A percentile compares a stretch with the other conserved stretches of the same genome.
These are phyloP conservation scores for Neurospora tetrasperma DNA, from an alignment of 495 filamentous ascomycete species.

Conservation along the genomic window DNA sequence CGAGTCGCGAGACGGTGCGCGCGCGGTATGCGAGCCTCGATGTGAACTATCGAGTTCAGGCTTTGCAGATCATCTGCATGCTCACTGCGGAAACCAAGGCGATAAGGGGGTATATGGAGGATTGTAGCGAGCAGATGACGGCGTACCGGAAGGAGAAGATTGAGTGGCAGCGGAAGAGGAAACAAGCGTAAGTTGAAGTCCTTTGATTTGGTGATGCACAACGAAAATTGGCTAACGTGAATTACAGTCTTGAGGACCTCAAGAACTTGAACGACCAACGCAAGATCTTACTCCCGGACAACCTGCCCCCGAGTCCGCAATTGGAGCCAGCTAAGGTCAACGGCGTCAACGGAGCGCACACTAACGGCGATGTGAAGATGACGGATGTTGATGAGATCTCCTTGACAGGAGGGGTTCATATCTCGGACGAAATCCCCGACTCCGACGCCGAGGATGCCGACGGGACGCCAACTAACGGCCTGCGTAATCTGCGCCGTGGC, in stretches of 20 bases:
- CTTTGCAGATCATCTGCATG: conserved; percentile 78
- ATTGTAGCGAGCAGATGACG: conserved; percentile 87
- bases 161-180: conserved; percentile 74
- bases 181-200: conserved; percentile 57
- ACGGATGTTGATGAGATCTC: conserved; percentile 51
- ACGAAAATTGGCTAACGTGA: conserved; percentile 11
- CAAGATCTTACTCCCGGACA: conserved; percentile 73
- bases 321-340: conserved; percentile 37
- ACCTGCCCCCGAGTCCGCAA: conserved; percentile 57
- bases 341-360: not conserved
- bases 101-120: conserved; percentile 78
- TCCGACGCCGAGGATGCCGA: conserved; percentile 50
- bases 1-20: conserved; percentile 61
- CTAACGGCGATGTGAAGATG: conserved; percentile 46
- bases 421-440: conserved; percentile 37
- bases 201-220: not conserved
- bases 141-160: conserved; percentile 90
- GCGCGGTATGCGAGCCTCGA: conserved; percentile 63
- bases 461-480: conserved; percentile 35
- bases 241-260: conserved; percentile 66
- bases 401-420: conserved; percentile 22
- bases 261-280: conserved; percentile 73
- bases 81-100: conserved; percentile 78
- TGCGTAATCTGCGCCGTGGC: conserved; percentile 65
- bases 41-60: conserved; percentile 70